Evolutionary conservation across 2,329 filamentous ascomycete genomes (phyloP), one percentile per base, ranked within the genome.

Genomic region (Sphaerostilbella broomeana): DNA sequence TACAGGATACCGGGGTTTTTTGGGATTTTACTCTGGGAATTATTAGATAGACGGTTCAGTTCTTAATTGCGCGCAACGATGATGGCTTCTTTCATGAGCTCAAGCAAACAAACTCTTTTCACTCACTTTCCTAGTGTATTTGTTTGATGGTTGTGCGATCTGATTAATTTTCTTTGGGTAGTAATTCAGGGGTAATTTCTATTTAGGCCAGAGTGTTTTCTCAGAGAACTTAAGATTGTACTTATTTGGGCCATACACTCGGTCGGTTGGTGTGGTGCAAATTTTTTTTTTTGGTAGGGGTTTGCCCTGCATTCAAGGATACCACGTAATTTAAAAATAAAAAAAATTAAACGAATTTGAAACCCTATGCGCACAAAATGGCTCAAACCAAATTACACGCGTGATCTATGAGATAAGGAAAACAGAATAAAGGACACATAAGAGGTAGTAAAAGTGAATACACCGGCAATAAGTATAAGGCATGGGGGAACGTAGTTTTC

Each of bases 11-110:
- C 37, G 34, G 13, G 24, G 27, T 30, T n/a, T 31, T 18, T 18
- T 31, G 8, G 13, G 28, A 17, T 31, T 6, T n/a, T 13, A 31
- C 17, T 16, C 30, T 37, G 32, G 28, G 38, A 38, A 40, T 26
- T 34, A 19, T 24, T 42, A 38, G 34, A 44, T 42, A 34, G 33
- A 44, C 22, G 26, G 29, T 29, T 30, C 38, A 35, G 24, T 42
- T 42, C 29, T 42, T 15, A 22, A 17, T 36, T 36, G 13, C 32
- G 21, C 36, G 31, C 38, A 40, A 43, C 38, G 41, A 43, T 40
- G 41, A 43, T 40, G 41, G 36, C 20, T 40, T 34, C 13, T 34
- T 43, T 40, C 24, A 43, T 20, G 41, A 43, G 41, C 41, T 39
- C 31, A 8, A 40, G 40, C 31, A 19, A 16, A 12, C 26, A 25